Evolutionary conservation across 768 basidiomycete species (phyloP), one percentile per base, ranked within the genome.

Genomic region (Russula emetica): DNA sequence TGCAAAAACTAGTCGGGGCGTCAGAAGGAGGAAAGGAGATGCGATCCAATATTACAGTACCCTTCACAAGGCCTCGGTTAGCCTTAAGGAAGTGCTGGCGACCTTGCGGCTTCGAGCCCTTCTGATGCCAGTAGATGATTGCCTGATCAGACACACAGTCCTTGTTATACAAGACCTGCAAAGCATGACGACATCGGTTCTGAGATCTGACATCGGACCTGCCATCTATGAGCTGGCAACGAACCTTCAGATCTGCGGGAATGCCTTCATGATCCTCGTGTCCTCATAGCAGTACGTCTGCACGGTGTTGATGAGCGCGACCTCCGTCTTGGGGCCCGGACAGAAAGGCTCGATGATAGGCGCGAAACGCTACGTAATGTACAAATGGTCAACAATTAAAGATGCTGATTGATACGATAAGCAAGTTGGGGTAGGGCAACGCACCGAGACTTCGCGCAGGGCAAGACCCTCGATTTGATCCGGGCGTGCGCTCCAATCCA

Each of bases 241-340:
- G 32, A 58, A 83, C 93, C 81, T 98, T 97, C 67, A 99, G 74
- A 98, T 89, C 72, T 94, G 91, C 53, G 93, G 88, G 81, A 99
- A 98, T 9, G 93, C 82, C 74, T 94, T 94, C 76, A 94, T 95
- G 72, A 96, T 83, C 62, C 92, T 90, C 28, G 94, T 95, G 72
- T 98, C 93, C 77, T 96, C 93, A 75, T 98, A 97, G 75, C 92
- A 95, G 78, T 96, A 92, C 67, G 92, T 82, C 78, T 99, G 96
- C 7, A 96, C 92, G 57, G 88, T 84, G 74, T 98, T 98, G 76
- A 99, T 94, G 60, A 99, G 83, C 36, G 90, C 86, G 42, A 99
- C 91, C 76, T 99, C 86, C 24, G 92, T 90, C 76, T 95, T 95
- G 22, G 93, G 84, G 58, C 86, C 85, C 64, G 85, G 82, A 72